Evolutionary conservation across 2,329 filamentous ascomycete species (phyloP), one percentile per base, ranked within the genome.

Genomic region (Diaporthe sp.): DNA sequence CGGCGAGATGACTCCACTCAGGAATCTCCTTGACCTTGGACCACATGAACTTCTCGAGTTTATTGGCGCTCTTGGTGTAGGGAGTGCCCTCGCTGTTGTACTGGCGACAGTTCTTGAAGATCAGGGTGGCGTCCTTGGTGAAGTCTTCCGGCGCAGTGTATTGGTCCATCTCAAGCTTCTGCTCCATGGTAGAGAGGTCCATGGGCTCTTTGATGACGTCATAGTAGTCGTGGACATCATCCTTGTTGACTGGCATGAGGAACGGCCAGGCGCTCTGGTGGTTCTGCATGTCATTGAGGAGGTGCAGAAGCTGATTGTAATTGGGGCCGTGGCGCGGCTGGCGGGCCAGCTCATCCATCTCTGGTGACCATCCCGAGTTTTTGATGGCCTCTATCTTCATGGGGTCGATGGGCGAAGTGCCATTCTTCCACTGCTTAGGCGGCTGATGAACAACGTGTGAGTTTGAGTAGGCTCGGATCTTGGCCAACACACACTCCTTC

Each of bases 151-250:
- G 96, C 0, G 92, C 95, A 22, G 92, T 90, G 81, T 99, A 99
- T 80, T 96, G 91, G 84, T 98, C 97, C 51, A 95, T 94, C 81
- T 98, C 96, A 77, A 98, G 93, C 84, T 97, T 97, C 78, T 91
- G 92, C 84, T 98, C 97, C 96, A 99, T 98, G 27, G 96, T 98
- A 63, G 91, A 93, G 63, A 98, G 88, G 81, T 98, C 97, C 97
- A 99, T 99, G 47, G 97, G 97, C 82, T 98, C 94, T 81, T 96
- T 96, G 86, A 99, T 99, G 75, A 98, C 96, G 75, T 98, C 95
- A 86, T 98, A 98, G 85, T 99, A 99, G 83, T 99, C 97, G n/a
- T 95, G 92, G 0, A 99, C 97, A 78, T 98, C 97, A 79, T 99
- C 97, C 78, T 93, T 92, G 82, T 97, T 98, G 78, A 99, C 97